Percentiles rank a stretch among this genome's conserved stretches.
These are phyloP conservation scores for Alectoria sarmentosa DNA, from an alignment of 495 filamentous ascomycete genomes.

Conservation along the genomic window DNA sequence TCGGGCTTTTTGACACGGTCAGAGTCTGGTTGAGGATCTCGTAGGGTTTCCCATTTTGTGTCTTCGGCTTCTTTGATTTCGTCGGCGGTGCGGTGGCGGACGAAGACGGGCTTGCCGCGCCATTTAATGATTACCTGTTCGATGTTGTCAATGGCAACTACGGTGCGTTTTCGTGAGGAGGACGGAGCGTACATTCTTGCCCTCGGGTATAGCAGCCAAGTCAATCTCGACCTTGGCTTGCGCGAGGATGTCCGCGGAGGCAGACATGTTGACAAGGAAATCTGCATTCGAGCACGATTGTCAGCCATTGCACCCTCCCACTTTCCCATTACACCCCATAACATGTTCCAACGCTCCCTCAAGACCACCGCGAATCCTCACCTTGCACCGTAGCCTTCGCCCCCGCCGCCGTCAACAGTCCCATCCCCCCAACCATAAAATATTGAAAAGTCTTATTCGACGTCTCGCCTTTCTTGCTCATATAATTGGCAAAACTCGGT, in stretches of 20 bases:
- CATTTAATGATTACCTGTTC: conserved; percentile 96
- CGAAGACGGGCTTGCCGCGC: conserved; percentile 99
- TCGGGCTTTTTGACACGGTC: conserved; percentile 97
- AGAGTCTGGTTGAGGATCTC: conserved; percentile 85
- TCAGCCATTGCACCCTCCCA: conserved; percentile 12
- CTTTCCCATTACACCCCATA: conserved; percentile 4
- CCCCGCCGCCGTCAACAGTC: conserved; percentile 80
- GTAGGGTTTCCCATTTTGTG: conserved; percentile 65
- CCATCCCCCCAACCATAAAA: conserved; percentile 97
- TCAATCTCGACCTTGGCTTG: conserved; percentile 99
- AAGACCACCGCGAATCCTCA: conserved; percentile 43
- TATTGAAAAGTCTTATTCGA: conserved; percentile 86
- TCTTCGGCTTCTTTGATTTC: conserved; percentile 83
- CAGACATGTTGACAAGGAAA: conserved; percentile 99
- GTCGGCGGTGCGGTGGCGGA: conserved; percentile 88
- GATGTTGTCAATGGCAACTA: conserved; percentile 3
- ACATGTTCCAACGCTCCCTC: background rate
- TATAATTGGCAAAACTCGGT: conserved; percentile 86
- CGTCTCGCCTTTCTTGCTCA: conserved; percentile 53
- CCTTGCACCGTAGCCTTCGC: conserved; percentile 97
- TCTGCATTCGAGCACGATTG: conserved; percentile 45
- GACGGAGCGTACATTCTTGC: conserved; percentile 84
- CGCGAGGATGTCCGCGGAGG: conserved; percentile 95
- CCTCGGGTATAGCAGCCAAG: conserved; percentile 85
- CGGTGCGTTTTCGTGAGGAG: background rate